A percentile compares a stretch with the other conserved stretches of the same genome.
Evolutionary conservation across 371 early-diverging fungal species (phyloP).

Genomic region (Coemansia sp.): DNA sequence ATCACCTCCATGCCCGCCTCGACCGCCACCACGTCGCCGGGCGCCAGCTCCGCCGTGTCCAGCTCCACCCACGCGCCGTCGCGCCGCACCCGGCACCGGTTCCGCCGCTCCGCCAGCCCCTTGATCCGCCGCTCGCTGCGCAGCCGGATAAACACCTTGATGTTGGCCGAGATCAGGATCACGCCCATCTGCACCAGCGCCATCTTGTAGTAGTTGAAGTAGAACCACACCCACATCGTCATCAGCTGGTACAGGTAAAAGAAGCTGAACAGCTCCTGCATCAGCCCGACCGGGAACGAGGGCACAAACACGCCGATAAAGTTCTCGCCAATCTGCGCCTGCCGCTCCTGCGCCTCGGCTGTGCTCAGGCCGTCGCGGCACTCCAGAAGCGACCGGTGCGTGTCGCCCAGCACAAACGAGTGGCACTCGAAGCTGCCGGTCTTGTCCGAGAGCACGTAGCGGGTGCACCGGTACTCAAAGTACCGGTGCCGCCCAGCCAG

Average conservation of each 20-base stretch:
- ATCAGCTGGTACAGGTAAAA: slow-evolving; percentile 81
- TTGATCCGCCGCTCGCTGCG: slow-evolving; percentile 68
- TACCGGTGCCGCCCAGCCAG: slow-evolving; percentile 52
- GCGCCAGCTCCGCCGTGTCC: slow-evolving; percentile 64
- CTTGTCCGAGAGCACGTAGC: slow-evolving; percentile 59
- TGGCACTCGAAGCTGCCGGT: slow-evolving; percentile 58
- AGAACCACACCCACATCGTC: slow-evolving; percentile 73
- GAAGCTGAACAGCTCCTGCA: slow-evolving; percentile 68
- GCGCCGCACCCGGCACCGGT: slow-evolving; percentile 57
- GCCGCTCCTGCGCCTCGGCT: slow-evolving; percentile 59
- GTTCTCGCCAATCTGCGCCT: slow-evolving; percentile 69
- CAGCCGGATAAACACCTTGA: slow-evolving; percentile 68
- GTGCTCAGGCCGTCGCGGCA: slow-evolving; percentile 57
- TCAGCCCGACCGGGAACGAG: slow-evolving; percentile 57
- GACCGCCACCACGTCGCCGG: slow-evolving; percentile 76
- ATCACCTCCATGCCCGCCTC: slow-evolving; percentile 58
- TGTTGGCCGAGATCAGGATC: slow-evolving; percentile 70
- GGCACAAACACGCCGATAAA: slow-evolving; percentile 68
- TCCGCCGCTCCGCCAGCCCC: slow-evolving; percentile 63
- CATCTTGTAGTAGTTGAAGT: slow-evolving; percentile 77
- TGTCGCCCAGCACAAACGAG: slow-evolving; percentile 58
- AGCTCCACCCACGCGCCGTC: slow-evolving; percentile 56
- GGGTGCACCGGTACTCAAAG: slow-evolving; percentile 75
- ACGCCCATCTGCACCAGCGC: slow-evolving; percentile 73
- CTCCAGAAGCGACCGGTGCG: slow-evolving; percentile 56